phyloP scores from a whole-genome alignment of 2,329 filamentous ascomycete genomes.

The Zasmidium cellare region DNA sequence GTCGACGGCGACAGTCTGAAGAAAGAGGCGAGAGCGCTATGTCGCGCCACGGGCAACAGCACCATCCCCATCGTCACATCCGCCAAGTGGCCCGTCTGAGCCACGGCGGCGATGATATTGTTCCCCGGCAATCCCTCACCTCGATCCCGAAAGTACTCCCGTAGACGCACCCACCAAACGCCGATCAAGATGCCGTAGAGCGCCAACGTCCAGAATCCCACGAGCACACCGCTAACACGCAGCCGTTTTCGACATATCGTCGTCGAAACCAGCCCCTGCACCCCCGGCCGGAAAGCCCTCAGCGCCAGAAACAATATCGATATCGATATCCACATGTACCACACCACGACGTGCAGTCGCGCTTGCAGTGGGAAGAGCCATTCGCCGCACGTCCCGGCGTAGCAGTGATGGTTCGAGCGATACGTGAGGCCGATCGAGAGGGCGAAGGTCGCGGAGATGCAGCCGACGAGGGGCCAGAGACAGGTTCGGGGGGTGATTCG shows the following conservation, averaged over 20 bases:
- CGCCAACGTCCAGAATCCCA: constrained; percentile 10
- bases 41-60: constrained; percentile 14
- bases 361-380: constrained; percentile 16
- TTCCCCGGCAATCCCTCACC: constrained; percentile 9
- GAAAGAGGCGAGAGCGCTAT: constrained; percentile 16
- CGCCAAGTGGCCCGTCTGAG: constrained; percentile 13
- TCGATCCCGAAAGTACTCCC: constrained; percentile 12
- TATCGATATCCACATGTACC: constrained; percentile 16
- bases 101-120: constrained; percentile 11
- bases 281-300: too few species aligned
- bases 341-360: constrained; percentile 17
- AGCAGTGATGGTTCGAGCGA: constrained; percentile 16
- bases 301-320: background rate
- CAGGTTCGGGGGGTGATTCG: constrained; percentile 17
- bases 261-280: too few species aligned
- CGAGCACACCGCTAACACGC: constrained; percentile 10
- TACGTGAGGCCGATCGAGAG: constrained; percentile 18
- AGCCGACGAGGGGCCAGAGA: constrained; percentile 12
- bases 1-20: constrained; percentile 15
- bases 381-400: constrained; percentile 15
- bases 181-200: constrained; percentile 14
- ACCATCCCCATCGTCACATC: constrained; percentile 19
- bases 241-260: background rate
- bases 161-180: constrained; percentile 17
- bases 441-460: constrained; percentile 7